Evolutionary conservation across 768 basidiomycete genomes (phyloP), one percentile per base, ranked within the genome.

Genomic region (Termitomyces sp.): DNA sequence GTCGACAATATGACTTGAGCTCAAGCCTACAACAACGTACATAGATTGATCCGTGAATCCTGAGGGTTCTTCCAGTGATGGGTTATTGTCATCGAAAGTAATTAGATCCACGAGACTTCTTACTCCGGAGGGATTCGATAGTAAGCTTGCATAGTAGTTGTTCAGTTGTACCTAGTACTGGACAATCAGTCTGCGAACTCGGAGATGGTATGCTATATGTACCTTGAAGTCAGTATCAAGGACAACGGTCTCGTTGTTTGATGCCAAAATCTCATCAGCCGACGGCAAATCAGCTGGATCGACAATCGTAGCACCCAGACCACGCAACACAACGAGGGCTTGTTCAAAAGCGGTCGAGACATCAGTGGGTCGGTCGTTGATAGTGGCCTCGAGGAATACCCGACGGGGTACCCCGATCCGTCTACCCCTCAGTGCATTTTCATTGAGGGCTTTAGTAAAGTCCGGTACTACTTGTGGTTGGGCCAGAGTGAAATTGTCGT

Each of bases 241-340:
- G 2, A 86, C 85, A 15, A 81, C 65, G 0, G 72, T 78, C 63
- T 87, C 84, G 52, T 83, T 82, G 13, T 76, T 75, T 0, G 79
- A 78, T 3, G 60, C 56, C 18, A 73, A 60, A 11, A 83, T 74
- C 50, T 82, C 82, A 0, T 76, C 72, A 3, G 78, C 80, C 25
- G 79, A 79, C 0, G 83, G 78, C 15, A 88, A 67, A 54, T 86
- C 82, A 1, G 83, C 81, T 0, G 84, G 83, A 61, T 88, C 85
- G 7, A 87, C 73, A 4, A 88, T 70, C 1, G 77, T 75, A 0
- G 79, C 79, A 2, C 80, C 80, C 1, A 81, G 67, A 3, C 57
- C 56, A 33, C 66, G 62, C 11, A 82, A 66, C 0, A 69, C 70
- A 13, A 60, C 31, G 39, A 81, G 60, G 0, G 77, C 76, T 29